Evolutionary conservation across 441 rosid genomes (phyloP).

Genomic region (Kokia cookei): DNA sequence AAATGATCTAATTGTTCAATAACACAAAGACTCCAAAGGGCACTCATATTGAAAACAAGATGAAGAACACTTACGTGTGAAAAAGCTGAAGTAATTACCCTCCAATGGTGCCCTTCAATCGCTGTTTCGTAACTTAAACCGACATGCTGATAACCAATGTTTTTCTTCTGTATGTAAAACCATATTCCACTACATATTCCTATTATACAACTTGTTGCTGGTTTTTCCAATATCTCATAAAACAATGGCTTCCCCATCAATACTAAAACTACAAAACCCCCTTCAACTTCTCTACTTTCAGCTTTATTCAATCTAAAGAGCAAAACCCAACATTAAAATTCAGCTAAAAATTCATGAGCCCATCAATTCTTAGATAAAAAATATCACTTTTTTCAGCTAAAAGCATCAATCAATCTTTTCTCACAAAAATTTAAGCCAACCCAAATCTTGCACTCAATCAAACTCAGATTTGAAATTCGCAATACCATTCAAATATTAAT

Average conservation of each 20-base stretch:
- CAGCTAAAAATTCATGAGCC: neutral
- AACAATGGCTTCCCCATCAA: slow-evolving; percentile 80
- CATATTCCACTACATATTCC: slow-evolving; percentile 69
- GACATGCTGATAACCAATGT: slow-evolving; percentile 78
- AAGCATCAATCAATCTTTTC: neutral
- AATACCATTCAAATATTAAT: neutral
- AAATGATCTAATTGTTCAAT: slow-evolving; percentile 62
- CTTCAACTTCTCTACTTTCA: neutral
- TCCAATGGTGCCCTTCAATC: slow-evolving; percentile 80
- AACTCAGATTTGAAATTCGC: slow-evolving; percentile 21
- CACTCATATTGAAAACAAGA: slow-evolving; percentile 95
- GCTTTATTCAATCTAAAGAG: slow-evolving; percentile 4
- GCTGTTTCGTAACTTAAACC: slow-evolving; percentile 87
- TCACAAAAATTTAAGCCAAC: neutral
- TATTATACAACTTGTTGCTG: slow-evolving; percentile 74
- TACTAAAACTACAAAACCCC: neutral
- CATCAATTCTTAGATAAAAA: neutral
- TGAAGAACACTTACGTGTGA: slow-evolving; percentile 85
- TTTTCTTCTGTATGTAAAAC: slow-evolving; percentile 86
- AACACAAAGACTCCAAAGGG: slow-evolving; percentile 90
- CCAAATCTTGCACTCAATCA: slow-evolving; percentile 12
- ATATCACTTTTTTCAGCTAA: neutral
- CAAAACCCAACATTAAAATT: slow-evolving; percentile 1
- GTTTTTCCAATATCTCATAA: slow-evolving; percentile 78
- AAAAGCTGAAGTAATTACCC: slow-evolving; percentile 83